Base-by-base conservation (phyloP, 768 basidiomycete species). In the Bullera alba region DNA sequence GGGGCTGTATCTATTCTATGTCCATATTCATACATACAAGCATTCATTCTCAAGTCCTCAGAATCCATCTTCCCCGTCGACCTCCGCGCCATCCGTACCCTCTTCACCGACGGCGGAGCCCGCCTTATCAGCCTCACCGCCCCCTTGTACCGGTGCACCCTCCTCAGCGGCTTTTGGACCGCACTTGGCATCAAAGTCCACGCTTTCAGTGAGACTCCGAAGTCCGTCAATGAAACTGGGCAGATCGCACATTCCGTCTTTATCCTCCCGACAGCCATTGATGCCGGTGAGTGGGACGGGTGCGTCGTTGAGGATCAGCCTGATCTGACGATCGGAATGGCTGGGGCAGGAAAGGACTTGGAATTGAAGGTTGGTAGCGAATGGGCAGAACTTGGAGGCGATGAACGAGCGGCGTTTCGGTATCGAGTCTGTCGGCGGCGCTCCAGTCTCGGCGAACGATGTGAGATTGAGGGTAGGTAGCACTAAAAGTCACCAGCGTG, bases 281-380 rank as follows among this genome's bases (percentile, higher is more conserved):
- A 92, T 79, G 8, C 84, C 81, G 0, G 82, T 85, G 19, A 92
- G 78, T 4, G 90, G 89, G 0, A 81, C 82, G 1, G 86, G 83
- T 0, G 82, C 90, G 61, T 95, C 90, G 73, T 93, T 92, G 69
- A 92, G 79, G 55, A 92, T 82, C 60, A 90, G 76, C 3, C 89
- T 81, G 54, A 92, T 85, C 56, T 88, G 82, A 14, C 71, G 66
- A 21, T 37, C 48, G 4, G 52, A 34, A 22, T 47, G 35, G 6
- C 44, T 39, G 22, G 75, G 69, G 58, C 85, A 87, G 50, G 78
- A 77, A 0, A 87, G 76, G 7, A 87, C 82, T 52, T 88, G 69
- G 28, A 75, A 73, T 23, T 58, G 50, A 48, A 92, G 69, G 61
- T 92, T 92, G 23, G 89, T 86, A 0, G 83, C 84, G 71, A 95